A percentile compares a stretch with the other conserved stretches of the same genome.
These are phyloP conservation scores for Coniochaeta sp. DNA, from an alignment of 2,329 filamentous ascomycete species.

Conservation along the genomic window DNA sequence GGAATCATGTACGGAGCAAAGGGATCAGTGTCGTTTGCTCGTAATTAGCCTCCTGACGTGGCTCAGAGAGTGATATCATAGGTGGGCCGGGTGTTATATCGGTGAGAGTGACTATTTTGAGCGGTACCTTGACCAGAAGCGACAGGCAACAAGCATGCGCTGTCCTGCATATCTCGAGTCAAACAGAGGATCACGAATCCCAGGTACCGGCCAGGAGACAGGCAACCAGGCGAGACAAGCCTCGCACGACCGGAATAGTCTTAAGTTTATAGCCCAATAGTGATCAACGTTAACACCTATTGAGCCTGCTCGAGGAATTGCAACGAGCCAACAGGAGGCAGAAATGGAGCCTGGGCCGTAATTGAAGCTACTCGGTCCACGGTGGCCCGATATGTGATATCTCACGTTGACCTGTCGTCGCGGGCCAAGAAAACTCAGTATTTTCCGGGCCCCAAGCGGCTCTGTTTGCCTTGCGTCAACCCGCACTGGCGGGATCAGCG, in stretches of 20 bases:
- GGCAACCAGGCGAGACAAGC: neutral
- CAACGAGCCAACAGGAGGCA: neutral
- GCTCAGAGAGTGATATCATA: neutral
- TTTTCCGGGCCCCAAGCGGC: neutral
- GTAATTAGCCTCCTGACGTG: neutral
- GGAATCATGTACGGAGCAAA: neutral
- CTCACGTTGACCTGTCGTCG: neutral
- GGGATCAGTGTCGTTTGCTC: neutral
- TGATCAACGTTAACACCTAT: neutral
- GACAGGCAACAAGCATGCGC: neutral
- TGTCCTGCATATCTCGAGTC: constrained; percentile 1
- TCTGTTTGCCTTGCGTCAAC: constrained; percentile 1
- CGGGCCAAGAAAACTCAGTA: neutral
- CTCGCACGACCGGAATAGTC: neutral
- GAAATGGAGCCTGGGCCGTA: neutral
- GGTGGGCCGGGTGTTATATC: neutral
- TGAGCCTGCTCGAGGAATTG: neutral
- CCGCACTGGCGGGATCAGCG: neutral
- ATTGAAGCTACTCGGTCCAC: neutral
- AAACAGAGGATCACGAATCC: neutral
- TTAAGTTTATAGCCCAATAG: neutral
- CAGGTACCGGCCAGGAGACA: neutral
- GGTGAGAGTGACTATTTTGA: neutral
- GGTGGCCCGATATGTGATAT: neutral
- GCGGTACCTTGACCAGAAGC: neutral